Percentiles rank a stretch among this genome's conserved stretches.
These are phyloP conservation scores for Physcia stellaris DNA, from an alignment of 495 filamentous ascomycete species.

Conservation along the genomic window DNA sequence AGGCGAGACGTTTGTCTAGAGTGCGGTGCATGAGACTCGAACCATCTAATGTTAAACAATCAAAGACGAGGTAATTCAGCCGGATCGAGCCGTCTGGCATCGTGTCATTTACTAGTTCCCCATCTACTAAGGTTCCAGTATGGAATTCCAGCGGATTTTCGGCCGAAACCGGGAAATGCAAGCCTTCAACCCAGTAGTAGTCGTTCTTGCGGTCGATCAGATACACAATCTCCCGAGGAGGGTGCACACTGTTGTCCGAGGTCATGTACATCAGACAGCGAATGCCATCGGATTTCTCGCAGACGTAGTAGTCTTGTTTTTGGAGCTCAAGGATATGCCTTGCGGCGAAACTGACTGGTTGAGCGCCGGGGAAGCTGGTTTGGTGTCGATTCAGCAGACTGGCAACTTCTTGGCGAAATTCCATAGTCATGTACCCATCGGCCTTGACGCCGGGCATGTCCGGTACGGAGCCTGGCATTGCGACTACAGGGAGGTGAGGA, in stretches of 20 bases:
- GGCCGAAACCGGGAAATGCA: conserved; percentile 67
- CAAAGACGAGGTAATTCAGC: conserved; percentile 81
- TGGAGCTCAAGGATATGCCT: conserved; percentile 67
- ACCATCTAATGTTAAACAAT: conserved; percentile 74
- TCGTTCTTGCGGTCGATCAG: conserved; percentile 96
- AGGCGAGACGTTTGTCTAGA: conserved; percentile 77
- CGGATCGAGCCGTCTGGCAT: conserved; percentile 45
- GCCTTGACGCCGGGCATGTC: conserved; percentile 47
- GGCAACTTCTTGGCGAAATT: conserved; percentile 62
- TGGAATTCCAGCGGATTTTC: conserved; percentile 54
- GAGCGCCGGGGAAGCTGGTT: conserved; percentile 72
- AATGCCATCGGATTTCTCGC: conserved; percentile 96
- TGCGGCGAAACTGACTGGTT: conserved; percentile 80
- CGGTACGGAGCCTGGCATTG: conserved; percentile 13
- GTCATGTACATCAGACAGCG: conserved; percentile 87
- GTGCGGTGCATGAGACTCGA: conserved; percentile 60
- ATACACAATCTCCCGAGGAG: conserved; percentile 50
- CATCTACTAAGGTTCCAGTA: conserved; percentile 72
- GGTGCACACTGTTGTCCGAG: conserved; percentile 32
- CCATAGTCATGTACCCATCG: conserved; percentile 37
- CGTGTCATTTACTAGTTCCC: conserved; percentile 78
- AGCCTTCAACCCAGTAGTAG: conserved; percentile 64
- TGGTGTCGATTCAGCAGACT: conserved; percentile 53
- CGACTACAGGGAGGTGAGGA: background rate
- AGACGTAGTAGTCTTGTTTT: conserved; percentile 81